Percentiles rank a stretch among this genome's conserved stretches.
These are phyloP conservation scores for Tylopilus vinaceipallidus DNA, from an alignment of 768 basidiomycete species.

Conservation along the genomic window DNA sequence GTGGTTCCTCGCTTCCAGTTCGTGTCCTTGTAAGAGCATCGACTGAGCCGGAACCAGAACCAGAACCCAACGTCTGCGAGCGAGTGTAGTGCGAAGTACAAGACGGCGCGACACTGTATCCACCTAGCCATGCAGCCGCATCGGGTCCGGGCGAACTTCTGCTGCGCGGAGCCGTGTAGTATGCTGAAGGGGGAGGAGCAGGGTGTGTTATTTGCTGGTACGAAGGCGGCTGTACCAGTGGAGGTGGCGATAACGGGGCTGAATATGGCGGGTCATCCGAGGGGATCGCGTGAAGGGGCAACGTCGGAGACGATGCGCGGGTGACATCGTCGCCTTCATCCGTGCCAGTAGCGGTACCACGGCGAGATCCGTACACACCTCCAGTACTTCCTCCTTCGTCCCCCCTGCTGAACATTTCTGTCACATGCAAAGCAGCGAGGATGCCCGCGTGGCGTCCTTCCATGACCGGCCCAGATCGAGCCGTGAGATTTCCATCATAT, in stretches of 20 bases:
- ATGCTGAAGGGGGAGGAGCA: conserved; percentile 29
- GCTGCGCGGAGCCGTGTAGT: conserved; percentile 13
- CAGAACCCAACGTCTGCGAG: conserved; percentile 30
- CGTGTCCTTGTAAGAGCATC: conserved; percentile 28
- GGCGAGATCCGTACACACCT: conserved; percentile 27
- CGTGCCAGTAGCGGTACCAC: conserved; percentile 5
- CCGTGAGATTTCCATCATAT: not conserved
- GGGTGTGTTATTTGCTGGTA: conserved; percentile 9
- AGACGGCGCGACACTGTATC: conserved; percentile 25
- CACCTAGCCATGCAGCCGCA: conserved; percentile 24
- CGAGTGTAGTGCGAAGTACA: conserved; percentile 26
- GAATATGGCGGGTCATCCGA: conserved; percentile 17
- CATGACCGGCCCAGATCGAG: conserved; percentile 2
- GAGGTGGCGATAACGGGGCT: conserved; percentile 27
- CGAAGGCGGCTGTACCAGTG: conserved; percentile 2
- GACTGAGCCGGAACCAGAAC: conserved; percentile 25
- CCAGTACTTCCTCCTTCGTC: conserved; percentile 29
- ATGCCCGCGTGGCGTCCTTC: conserved; percentile 30
- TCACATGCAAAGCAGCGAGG: conserved; percentile 22
- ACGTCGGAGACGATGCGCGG: conserved; percentile 24
- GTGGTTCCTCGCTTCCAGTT: conserved; percentile 31
- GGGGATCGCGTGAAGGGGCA: conserved; percentile 17
- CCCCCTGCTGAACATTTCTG: conserved; percentile 10
- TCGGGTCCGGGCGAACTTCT: conserved; percentile 31
- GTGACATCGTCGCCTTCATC: conserved; percentile 9